phyloP scores from a whole-genome alignment of 129 eudicot species.

The Flaveria ramosissima region DNA sequence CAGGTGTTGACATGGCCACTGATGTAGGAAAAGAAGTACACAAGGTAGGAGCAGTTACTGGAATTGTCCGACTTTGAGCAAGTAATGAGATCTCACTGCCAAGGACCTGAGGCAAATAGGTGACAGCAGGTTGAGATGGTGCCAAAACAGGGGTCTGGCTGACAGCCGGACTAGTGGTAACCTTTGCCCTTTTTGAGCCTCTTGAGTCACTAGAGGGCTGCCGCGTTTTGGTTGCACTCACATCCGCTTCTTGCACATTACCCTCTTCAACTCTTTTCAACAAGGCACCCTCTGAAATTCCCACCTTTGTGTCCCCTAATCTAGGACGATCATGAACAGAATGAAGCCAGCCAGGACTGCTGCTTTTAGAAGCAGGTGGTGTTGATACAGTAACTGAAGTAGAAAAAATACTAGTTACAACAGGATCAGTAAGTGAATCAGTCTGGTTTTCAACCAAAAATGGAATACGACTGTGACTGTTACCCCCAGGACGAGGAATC shows the following conservation, averaged over 20 bases:
- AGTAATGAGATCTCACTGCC: constrained; percentile 49
- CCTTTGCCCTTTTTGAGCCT: constrained; percentile 11
- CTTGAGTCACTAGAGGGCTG: constrained; percentile 23
- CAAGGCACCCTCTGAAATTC: constrained; percentile 38
- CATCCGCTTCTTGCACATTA: constrained; percentile 58
- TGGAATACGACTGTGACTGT: constrained; percentile 23
- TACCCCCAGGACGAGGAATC: constrained; percentile 19
- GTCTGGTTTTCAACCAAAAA: constrained; percentile 38
- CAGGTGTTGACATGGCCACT: constrained; percentile 42
- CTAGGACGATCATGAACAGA: constrained; percentile 33
- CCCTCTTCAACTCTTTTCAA: constrained; percentile 57
- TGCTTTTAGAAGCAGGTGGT: constrained; percentile 32
- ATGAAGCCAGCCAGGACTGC: constrained; percentile 28
- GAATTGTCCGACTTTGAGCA: constrained; percentile 60
- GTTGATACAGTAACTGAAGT: constrained; percentile 49
- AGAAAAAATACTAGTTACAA: constrained; percentile 34
- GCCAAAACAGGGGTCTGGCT: constrained; percentile 68
- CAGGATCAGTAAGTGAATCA: constrained; percentile 35
- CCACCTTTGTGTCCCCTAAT: constrained; percentile 25
- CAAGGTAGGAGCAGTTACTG: constrained; percentile 59
- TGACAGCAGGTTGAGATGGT: constrained; percentile 68
- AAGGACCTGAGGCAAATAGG: constrained; percentile 13
- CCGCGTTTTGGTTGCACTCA: constrained; percentile 40
- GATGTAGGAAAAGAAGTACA: constrained; percentile 35
- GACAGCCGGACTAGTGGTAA: constrained; percentile 47